These are phyloP conservation scores for Sanghuangporus weigelae DNA, from an alignment of 1,284 basidiomycete genomes.

Conservation along the genomic window DNA sequence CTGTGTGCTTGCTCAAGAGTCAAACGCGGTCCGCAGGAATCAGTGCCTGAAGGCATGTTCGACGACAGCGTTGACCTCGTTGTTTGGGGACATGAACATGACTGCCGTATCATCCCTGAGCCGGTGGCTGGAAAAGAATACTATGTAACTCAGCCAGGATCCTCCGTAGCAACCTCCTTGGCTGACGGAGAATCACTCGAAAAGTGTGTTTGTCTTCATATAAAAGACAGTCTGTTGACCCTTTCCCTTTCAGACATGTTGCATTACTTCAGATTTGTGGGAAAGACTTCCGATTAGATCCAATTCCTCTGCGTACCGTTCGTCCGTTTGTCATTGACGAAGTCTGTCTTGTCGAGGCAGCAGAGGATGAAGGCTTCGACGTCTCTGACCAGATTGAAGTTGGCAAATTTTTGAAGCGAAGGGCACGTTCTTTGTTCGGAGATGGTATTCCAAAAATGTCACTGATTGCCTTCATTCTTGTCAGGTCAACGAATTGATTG, in stretches of 20 bases:
- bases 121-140: constrained; percentile 89
- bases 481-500: constrained; percentile 78
- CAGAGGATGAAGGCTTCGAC: constrained; percentile 72
- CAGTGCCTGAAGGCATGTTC: constrained; percentile 94
- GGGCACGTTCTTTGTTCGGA: constrained; percentile 37
- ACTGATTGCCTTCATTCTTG: not conserved
- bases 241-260: constrained; percentile 61
- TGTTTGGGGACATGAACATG: constrained; percentile 98
- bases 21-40: constrained; percentile 88
- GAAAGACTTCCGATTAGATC: constrained; percentile 82
- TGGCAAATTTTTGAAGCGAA: constrained; percentile 69
- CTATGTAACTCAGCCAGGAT: constrained; percentile 92
- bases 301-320: constrained; percentile 85
- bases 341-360: constrained; percentile 66
- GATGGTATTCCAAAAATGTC: not conserved
- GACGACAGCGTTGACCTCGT: constrained; percentile 93
- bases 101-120: constrained; percentile 90
- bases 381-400: constrained; percentile 78
- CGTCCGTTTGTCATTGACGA: constrained; percentile 95
- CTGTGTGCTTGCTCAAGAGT: constrained; percentile 49
- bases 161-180: constrained; percentile 89
- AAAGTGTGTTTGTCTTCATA: constrained; percentile 54
- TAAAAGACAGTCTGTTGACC: not conserved
- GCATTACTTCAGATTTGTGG: constrained; percentile 82
- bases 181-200: constrained; percentile 86